Base-by-base conservation (phyloP, 352 stramenopile species). In the Pythium sp. region DNA sequence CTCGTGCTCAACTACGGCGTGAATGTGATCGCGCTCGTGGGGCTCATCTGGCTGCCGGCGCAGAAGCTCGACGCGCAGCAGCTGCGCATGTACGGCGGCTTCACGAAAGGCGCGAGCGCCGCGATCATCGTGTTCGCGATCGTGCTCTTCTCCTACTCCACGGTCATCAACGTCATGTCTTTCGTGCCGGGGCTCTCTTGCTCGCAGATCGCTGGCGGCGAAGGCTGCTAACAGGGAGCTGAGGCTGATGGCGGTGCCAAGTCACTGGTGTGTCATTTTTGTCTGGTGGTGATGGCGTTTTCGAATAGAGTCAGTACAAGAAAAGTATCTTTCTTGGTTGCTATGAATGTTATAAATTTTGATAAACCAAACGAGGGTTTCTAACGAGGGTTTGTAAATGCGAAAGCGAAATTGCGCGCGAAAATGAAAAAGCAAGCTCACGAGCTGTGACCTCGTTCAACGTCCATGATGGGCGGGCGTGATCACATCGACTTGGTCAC, bases 31-130 rank as follows among this genome's bases (percentile, higher is more conserved):
- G 62, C 62, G 62, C 55, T 64, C 30, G 36, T 68, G 11, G 62
- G 62, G 6, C 51, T 68, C 30, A 20, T 68, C 53, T 68, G 62
- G 62, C 71, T 89, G n/a, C 83, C 83, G 6, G 76, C 76, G 9
- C 83, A 91, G 68, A 91, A 91, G 67, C 76, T 88, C 2, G 83
- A 89, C 54, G 78, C 81, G 15, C 83, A 91, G 72, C 81, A 89
- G 59, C 58, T 87, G 49, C 83, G 78, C 36, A 84, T 82, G 71
- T 89, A 87, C 51, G 82, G 82, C 11, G 82, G 82, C 11, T 89
- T 87, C 70, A 88, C 77, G 22, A 86, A 85, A 65, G 73, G 72
- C 28, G 77, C 77, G 20, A 86, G 75, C 64, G 62, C 65, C 18
- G 72, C 71, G 0, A 77, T 89, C 28, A 68, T 86, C 8, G 66